Evolutionary conservation across 2,329 filamentous ascomycete genomes (phyloP), one percentile per base, ranked within the genome.

Genomic region (Penicillium hordei): DNA sequence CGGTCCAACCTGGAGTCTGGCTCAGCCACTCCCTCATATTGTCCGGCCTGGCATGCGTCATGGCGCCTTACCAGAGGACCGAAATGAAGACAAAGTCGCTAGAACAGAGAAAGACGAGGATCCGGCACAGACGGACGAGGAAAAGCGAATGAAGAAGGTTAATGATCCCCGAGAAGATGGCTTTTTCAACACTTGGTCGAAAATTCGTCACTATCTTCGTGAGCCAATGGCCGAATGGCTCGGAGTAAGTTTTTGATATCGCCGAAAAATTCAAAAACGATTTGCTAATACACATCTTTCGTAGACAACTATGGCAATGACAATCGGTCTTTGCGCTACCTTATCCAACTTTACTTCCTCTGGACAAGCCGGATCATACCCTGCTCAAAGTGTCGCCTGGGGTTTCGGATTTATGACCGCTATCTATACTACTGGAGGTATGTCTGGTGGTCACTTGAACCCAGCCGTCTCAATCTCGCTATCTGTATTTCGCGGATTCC

Each of bases 381-480:
- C 60, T 3, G 57, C 67, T 1, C 59, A 66, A 13, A 63, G 61
- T 40, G 52, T 60, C 2, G 61, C 65, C 10, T 73, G 70, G 70
- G 71, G 68, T 1, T 65, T 73, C 19, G 65, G 58, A 4, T 67
- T 71, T 52, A 72, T 71, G 67, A 57, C 80, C 0, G 79, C 72
- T 5, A 78, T 80, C 57, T 80, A 79, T 50, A 55, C 78, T 4
- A 72, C 75, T 2, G 79, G 78, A 63, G 79, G 79, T 17, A 72
- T 81, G 5, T 79, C 76, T 4, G 79, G 80, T 56, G 78, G 75
- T 0, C 79, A 82, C 53, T 69, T 82, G n/a, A 82, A 80, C 48
- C 80, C 80, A 0, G 76, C 74, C 0, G 72, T 82, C 7, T 77
- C 77, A 0, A 70, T 81, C 19, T 45, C 67, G 1, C 59, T 75